Evolutionary conservation across 306 rosid species (phyloP).

Genomic region (Vigna reflexopilosa): DNA sequence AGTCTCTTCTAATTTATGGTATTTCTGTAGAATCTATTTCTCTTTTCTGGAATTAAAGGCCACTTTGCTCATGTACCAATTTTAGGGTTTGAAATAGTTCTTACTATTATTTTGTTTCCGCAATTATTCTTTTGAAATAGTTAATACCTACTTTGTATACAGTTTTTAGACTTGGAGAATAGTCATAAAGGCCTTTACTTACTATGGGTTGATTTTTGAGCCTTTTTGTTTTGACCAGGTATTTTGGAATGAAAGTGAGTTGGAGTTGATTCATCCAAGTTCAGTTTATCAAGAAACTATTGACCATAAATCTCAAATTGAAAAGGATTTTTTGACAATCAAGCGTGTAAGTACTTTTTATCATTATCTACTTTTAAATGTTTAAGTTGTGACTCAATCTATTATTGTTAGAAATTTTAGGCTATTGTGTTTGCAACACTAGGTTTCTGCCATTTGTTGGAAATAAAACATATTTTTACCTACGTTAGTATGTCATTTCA

Average conservation of each 20-base stretch:
- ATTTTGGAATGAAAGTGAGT: slow-evolving; percentile 75
- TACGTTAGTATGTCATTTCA: slow-evolving; percentile 5
- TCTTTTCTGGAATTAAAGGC: background rate
- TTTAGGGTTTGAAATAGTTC: slow-evolving; percentile 20
- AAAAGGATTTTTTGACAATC: slow-evolving; percentile 63
- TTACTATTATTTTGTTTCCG: background rate
- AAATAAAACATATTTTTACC: background rate
- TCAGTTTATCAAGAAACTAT: slow-evolving; percentile 70
- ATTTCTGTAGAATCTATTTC: background rate
- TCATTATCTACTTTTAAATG: slow-evolving; percentile 28
- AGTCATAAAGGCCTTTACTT: slow-evolving; percentile 4
- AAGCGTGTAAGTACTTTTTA: slow-evolving; percentile 50
- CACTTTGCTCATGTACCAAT: slow-evolving; percentile 1
- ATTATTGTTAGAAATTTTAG: slow-evolving; percentile 7
- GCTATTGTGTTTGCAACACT: background rate
- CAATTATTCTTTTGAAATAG: too few relatives aligned
- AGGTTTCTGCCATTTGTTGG: slow-evolving; percentile 1
- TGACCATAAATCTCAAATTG: slow-evolving; percentile 61
- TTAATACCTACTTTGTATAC: background rate
- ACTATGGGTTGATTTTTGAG: slow-evolving; percentile 35
- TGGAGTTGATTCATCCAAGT: slow-evolving; percentile 76
- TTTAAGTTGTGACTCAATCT: slow-evolving; percentile 11
- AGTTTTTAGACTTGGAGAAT: slow-evolving; percentile 25
- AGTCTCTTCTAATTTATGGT: background rate
- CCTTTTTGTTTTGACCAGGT: slow-evolving; percentile 53